Conservation (phyloP, 352 stramenopile species). For the Pythium insidiosum region DNA sequence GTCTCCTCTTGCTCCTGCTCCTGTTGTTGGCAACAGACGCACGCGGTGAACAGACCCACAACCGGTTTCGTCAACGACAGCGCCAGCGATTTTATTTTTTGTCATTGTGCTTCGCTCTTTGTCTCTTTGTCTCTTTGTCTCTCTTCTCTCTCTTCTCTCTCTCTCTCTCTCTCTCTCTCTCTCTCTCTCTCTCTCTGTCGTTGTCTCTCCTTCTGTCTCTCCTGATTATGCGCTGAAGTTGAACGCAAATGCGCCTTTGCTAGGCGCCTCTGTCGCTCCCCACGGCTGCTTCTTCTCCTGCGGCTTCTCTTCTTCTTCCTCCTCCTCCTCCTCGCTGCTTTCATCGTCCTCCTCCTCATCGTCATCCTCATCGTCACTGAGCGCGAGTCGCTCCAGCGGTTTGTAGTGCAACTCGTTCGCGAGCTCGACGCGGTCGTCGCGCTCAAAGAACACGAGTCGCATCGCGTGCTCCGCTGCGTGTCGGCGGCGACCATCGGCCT, state of each 20-base stretch:
- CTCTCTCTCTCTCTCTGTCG: too few species aligned
- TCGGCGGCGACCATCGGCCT: slow-evolving; percentile 17
- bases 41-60: too few species aligned
- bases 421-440: slow-evolving; percentile 53
- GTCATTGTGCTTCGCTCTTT: too few species aligned
- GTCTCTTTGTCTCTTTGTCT: too few species aligned
- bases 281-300: neutral
- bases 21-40: too few species aligned
- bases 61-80: too few species aligned
- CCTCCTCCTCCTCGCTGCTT: slow-evolving; percentile 10
- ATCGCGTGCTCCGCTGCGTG: slow-evolving; percentile 63
- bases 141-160: too few species aligned
- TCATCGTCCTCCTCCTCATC: slow-evolving; percentile 18
- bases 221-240: too few species aligned
- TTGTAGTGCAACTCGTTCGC: slow-evolving; percentile 55
- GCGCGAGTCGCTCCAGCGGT: slow-evolving; percentile 25
- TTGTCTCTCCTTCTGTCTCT: too few species aligned
- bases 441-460: slow-evolving; percentile 54
- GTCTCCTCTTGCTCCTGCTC: too few species aligned
- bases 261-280: neutral
- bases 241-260: slow-evolving; percentile 8
- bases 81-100: too few species aligned
- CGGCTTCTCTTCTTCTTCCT: slow-evolving; percentile 5
- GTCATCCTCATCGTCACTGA: slow-evolving; percentile 19
- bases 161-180: too few species aligned